These are phyloP conservation scores for Fusarium begoniae DNA, from an alignment of 2,329 filamentous ascomycete genomes.

Conservation along the genomic window DNA sequence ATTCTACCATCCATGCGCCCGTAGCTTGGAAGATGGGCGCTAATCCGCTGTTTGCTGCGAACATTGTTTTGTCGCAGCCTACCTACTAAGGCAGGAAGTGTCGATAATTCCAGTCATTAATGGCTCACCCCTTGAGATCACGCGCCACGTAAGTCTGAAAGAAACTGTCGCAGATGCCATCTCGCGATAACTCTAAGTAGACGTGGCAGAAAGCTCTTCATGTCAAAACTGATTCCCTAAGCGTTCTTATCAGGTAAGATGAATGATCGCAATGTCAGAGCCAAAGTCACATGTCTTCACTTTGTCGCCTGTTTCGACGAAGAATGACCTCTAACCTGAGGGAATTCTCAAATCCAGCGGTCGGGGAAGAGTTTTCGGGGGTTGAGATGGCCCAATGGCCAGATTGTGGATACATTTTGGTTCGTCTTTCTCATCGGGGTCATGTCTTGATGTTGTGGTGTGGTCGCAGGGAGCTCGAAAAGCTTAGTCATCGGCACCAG, in stretches of 20 bases:
- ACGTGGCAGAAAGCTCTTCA: constrained; percentile 1
- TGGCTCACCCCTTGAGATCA: constrained; percentile 10
- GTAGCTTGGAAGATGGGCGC: not conserved
- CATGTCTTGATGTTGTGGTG: constrained; percentile 40
- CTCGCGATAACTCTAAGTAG: constrained; percentile 18
- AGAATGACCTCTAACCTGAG: constrained; percentile 3
- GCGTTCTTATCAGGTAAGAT: not conserved
- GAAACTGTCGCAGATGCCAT: constrained; percentile 20
- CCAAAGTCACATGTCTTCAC: not conserved
- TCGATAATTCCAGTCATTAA: constrained; percentile 1
- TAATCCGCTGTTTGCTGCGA: not conserved
- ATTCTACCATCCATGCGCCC: not conserved
- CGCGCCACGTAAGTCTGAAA: constrained; percentile 1
- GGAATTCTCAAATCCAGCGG: constrained; percentile 18
- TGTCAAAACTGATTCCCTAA: not conserved
- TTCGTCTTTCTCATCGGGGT: constrained; percentile 36
- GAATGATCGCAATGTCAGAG: not conserved
- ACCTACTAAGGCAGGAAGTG: not conserved
- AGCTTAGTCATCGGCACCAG: constrained; percentile 37
- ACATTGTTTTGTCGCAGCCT: constrained; percentile 23
- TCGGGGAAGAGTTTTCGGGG: constrained; percentile 27
- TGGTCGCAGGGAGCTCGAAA: constrained; percentile 29
- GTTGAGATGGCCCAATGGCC: constrained; percentile 39
- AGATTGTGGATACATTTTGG: constrained; percentile 40
- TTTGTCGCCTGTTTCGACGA: not conserved